Percentiles rank a stretch among this genome's conserved stretches.
These are phyloP conservation scores for Euphorbia peplus DNA, from an alignment of 345 rosid genomes.

Conservation along the genomic window DNA sequence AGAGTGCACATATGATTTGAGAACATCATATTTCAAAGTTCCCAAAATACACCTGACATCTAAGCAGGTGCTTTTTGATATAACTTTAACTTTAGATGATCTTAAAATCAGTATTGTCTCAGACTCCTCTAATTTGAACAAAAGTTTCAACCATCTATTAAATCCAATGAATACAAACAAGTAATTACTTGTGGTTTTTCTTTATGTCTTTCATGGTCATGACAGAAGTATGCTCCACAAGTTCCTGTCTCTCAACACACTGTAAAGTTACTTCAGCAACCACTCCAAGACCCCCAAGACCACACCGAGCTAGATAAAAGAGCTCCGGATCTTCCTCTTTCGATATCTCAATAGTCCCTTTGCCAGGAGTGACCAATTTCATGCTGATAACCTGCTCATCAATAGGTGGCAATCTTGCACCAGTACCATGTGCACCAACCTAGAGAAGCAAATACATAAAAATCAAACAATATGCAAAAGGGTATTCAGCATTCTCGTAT, in stretches of 20 bases:
- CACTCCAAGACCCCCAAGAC: conserved; percentile 96
- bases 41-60: not conserved
- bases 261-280: conserved; percentile 95
- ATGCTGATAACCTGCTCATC: conserved; percentile 91
- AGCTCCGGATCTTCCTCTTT: conserved; percentile 84
- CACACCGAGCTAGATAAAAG: conserved; percentile 86
- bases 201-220: conserved; percentile 73
- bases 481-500: not conserved
- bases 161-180: conserved; percentile 13
- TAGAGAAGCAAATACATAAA: conserved; percentile 19
- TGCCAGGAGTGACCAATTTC: conserved; percentile 94
- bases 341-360: conserved; percentile 84
- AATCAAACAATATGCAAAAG: conserved; percentile 3
- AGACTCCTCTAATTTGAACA: not conserved
- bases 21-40: not conserved
- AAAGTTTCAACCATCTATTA: conserved; percentile 1
- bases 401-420: conserved; percentile 91
- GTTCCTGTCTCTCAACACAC: conserved; percentile 90
- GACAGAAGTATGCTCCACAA: conserved; percentile 81
- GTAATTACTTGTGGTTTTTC: conserved; percentile 81
- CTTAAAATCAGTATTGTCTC: not conserved
- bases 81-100: not conserved
- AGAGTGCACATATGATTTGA: not conserved
- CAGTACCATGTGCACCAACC: conserved; percentile 99
- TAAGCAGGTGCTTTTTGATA: not conserved